phyloP scores from a whole-genome alignment of 352 stramenopile species.

The Globisporangium cylindrosporum region DNA sequence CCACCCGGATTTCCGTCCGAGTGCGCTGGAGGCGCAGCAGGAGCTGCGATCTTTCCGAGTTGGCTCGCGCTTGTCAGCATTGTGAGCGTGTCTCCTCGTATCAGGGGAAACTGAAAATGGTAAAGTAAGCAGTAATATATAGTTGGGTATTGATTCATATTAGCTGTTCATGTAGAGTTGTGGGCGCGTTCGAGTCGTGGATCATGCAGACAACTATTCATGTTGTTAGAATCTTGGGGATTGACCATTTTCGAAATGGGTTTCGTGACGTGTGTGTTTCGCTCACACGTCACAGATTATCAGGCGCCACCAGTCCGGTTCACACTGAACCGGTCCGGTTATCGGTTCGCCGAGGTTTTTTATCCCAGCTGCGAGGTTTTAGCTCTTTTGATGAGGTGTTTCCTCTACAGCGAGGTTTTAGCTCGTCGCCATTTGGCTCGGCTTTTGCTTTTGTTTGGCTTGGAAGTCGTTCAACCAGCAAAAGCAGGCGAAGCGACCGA shows the following conservation, averaged over 20 bases:
- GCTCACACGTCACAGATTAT: slow-evolving; percentile 11
- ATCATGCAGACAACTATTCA: neutral
- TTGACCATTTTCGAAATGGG: neutral
- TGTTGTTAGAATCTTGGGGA: neutral
- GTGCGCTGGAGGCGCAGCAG: slow-evolving; percentile 9
- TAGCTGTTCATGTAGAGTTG: neutral
- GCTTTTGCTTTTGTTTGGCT: slow-evolving; percentile 1
- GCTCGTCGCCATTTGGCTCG: neutral
- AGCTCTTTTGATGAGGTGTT: slow-evolving; percentile 2
- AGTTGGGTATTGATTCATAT: neutral
- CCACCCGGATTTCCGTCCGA: slow-evolving; percentile 3
- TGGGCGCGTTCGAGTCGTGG: neutral
- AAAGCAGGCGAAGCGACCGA: slow-evolving; percentile 3
- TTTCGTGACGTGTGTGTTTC: neutral
- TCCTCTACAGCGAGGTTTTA: neutral
- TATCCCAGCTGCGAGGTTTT: neutral
- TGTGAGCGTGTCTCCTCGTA: slow-evolving; percentile 1
- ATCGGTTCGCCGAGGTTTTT: slow-evolving; percentile 7
- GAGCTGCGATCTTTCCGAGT: slow-evolving; percentile 5
- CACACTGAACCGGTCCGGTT: neutral
- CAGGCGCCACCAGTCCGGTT: neutral
- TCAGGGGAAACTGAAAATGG: neutral
- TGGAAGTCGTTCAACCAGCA: slow-evolving; percentile 17
- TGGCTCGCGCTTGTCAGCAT: slow-evolving; percentile 1
- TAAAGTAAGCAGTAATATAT: neutral